Base-by-base conservation (phyloP, 768 basidiomycete species). In the Mycena venus region DNA sequence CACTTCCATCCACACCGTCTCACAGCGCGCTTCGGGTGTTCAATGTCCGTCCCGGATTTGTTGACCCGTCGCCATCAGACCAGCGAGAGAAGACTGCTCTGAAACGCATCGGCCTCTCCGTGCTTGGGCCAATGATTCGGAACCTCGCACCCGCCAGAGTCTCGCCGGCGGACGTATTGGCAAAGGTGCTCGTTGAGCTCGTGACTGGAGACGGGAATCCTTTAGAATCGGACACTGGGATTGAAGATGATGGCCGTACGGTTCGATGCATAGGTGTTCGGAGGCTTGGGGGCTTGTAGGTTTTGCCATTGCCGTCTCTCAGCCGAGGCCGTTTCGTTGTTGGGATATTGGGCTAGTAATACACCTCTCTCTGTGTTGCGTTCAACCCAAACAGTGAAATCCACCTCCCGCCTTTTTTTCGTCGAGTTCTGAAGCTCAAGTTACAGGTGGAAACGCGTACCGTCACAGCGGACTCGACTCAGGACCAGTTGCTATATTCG, bases 191-290 rank as follows among this genome's bases (percentile, higher is more conserved):
- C 0, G 74, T 77, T 3, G 74, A 74, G 8, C 70, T 82, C 29
- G 80, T 75, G 8, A 77, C 64, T 2, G 78, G 81, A 12, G 77
- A 82, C 58, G 81, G 80, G 44, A 40, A 77, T 6, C 75, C 80
- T 2, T 5, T 82, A 9, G 47, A 74, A 14, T 29, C 75, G 1
- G 82, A 76, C 23, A 61, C 27, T 11, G 81, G 79, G 11, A 69
- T 82, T 6, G 79, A 81, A 56, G 78, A 75, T 36, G 77, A 75
- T 2, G 81, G 78, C 8, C 74, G 70, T 15, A 68, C 64, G 19
- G 19, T 77, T 29, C 56, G 76, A 7, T 68, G 75, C 25, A 40
- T 69, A 0, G 75, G 66, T 49, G 38, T 75, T 17, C 56, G 67
- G 21, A 53, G 38, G 34, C n/a, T 73, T 7, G 63, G 58, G n/a